These are phyloP conservation scores for Fraxinus albicans DNA, from an alignment of 305 asterid genomes.

Conservation along the genomic window DNA sequence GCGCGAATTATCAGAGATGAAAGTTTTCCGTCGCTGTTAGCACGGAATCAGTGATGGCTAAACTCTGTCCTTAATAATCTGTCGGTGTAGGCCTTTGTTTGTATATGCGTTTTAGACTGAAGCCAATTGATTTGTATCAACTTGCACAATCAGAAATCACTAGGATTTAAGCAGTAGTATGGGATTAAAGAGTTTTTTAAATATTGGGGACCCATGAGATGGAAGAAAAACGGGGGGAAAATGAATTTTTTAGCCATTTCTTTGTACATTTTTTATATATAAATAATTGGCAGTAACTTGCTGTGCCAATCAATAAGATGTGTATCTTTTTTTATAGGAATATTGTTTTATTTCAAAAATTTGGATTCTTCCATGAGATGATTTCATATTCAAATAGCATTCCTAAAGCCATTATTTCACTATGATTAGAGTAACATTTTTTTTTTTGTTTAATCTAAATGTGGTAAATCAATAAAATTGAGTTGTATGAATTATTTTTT, in stretches of 20 bases:
- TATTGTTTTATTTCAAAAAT: constrained; percentile 28
- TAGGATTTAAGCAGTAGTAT: neutral
- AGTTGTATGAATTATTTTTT: neutral
- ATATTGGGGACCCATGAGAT: constrained; percentile 27
- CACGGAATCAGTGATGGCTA: neutral
- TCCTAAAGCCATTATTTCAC: constrained; percentile 18
- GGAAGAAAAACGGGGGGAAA: constrained; percentile 11
- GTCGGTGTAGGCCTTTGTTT: neutral
- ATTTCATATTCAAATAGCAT: constrained; percentile 16
- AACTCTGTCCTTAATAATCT: neutral
- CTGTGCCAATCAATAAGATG: constrained; percentile 34
- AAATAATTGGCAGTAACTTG: constrained; percentile 41
- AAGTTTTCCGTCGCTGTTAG: neutral
- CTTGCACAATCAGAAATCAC: neutral
- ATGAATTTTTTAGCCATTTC: neutral
- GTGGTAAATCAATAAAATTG: neutral
- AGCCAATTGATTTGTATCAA: neutral
- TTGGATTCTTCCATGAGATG: constrained; percentile 28
- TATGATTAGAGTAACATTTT: neutral
- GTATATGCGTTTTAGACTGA: neutral
- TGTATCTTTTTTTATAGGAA: constrained; percentile 20
- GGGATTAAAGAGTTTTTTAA: constrained; percentile 13
- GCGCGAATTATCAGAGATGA: neutral
- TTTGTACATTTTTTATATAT: constrained; percentile 18
- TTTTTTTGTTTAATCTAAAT: neutral